Percentiles rank a stretch among this genome's conserved stretches.
Evolutionary conservation across 2,329 filamentous ascomycete genomes (phyloP).

Genomic region (Boeremia lycopersici): DNA sequence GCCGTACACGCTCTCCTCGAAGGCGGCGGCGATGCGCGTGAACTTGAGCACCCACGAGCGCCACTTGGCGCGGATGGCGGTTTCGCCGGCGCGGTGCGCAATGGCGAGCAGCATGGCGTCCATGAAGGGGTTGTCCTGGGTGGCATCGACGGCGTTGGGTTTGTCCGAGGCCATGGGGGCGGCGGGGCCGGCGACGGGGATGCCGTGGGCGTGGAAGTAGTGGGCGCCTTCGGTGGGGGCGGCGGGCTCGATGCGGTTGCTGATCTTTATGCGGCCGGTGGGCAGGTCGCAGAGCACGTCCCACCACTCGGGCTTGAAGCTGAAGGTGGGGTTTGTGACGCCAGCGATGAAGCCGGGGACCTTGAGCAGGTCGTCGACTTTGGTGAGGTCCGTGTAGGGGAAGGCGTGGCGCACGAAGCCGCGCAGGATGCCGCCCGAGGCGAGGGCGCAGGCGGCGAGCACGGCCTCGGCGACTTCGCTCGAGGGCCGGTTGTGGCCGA

Average conservation of each 20-base stretch:
- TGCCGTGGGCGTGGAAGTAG: conserved; percentile 79
- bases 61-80: conserved; percentile 90
- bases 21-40: conserved; percentile 87
- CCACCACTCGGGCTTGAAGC: conserved; percentile 97
- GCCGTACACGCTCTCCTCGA: conserved; percentile 95
- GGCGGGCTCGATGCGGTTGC: conserved; percentile 80
- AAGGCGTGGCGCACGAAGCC: conserved; percentile 97
- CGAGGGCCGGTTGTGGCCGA: conserved; percentile 93
- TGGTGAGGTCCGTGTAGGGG: conserved; percentile 96
- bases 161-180: conserved; percentile 33
- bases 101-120: conserved; percentile 83
- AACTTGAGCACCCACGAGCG: conserved; percentile 94
- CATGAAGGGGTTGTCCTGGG: conserved; percentile 90
- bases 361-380: conserved; percentile 93
- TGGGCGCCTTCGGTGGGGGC: conserved; percentile 81
- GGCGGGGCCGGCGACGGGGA: conserved; percentile 34
- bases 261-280: conserved; percentile 92
- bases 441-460: conserved; percentile 91
- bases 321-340: conserved; percentile 96
- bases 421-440: conserved; percentile 86
- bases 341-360: conserved; percentile 98
- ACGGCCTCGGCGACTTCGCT: conserved; percentile 98
- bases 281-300: conserved; percentile 93
- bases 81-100: conserved; percentile 80
- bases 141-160: conserved; percentile 65